A percentile compares a stretch with the other conserved stretches of the same genome.
phyloP scores from a whole-genome alignment of 129 eudicot genomes.

The Arctium minus region DNA sequence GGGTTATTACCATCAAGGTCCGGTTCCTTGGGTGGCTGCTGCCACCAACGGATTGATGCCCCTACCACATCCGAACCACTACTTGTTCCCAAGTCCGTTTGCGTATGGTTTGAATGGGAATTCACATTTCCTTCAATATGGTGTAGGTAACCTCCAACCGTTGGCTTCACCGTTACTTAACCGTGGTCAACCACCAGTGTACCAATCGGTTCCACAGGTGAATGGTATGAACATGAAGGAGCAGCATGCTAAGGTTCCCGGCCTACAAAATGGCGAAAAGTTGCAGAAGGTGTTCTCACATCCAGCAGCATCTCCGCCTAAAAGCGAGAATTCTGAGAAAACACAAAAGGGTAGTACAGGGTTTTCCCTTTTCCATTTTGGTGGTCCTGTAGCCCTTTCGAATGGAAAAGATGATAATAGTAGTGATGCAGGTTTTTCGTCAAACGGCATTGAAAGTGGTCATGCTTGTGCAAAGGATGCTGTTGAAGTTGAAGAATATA shows the following conservation, averaged over 20 bases:
- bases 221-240: constrained; percentile 46
- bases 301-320: background rate
- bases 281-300: constrained; percentile 11
- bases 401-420: constrained; percentile 44
- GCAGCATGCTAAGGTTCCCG: constrained; percentile 27
- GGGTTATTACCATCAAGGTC: constrained; percentile 59
- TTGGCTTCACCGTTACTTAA: constrained; percentile 52
- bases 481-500: constrained; percentile 59
- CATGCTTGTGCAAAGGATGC: constrained; percentile 45
- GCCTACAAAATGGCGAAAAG: constrained; percentile 27
- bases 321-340: constrained; percentile 28
- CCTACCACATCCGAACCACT: constrained; percentile 65
- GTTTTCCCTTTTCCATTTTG: constrained; percentile 85
- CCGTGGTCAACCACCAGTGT: constrained; percentile 52
- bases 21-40: constrained; percentile 62
- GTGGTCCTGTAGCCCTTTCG: constrained; percentile 81
- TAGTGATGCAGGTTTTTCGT: constrained; percentile 24
- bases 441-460: constrained; percentile 35
- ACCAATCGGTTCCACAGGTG: constrained; percentile 46
- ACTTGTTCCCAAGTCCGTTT: constrained; percentile 56
- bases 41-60: constrained; percentile 60
- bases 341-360: constrained; percentile 40
- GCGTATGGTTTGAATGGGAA: constrained; percentile 60
- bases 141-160: constrained; percentile 55
- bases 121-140: constrained; percentile 62